Evolutionary conservation across 2,329 filamentous ascomycete genomes (phyloP), one percentile per base, ranked within the genome.

Genomic region (Ceratocystis diversiconidia): DNA sequence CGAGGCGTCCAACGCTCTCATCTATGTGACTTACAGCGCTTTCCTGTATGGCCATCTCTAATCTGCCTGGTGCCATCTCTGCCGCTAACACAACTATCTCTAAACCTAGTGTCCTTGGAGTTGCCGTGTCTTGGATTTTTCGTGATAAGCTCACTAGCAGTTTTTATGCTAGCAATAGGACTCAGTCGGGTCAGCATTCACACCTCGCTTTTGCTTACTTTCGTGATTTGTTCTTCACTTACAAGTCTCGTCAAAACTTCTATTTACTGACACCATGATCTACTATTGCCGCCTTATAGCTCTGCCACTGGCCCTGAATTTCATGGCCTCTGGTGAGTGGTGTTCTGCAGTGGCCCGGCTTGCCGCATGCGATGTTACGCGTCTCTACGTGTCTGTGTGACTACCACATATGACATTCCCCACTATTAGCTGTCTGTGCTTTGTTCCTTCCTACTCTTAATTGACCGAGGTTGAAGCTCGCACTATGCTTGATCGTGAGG

Each of bases 241-340:
- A 19, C 22, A 28, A 43, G 48, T 8, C 60, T 0, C 1, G 0
- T 8, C 25, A 57, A 36, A 60, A n/a, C 25, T 22, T 28, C 22
- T 44, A 59, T n/a, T 32, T 28, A 57, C 59, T 67, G 44, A 62
- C 62, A 46, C 19, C 1, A 22, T 65, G 8, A 22, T n/a, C 43
- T 41, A n/a, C 44, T 2, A 6, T 62, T 62, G 44, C 73, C 68
- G 62, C 10, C 64, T 69, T 70, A 68, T 72, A 94, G 89, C 87
- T 70, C 78, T 90, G 70, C 89, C 89, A 71, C 79, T 94, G 76
- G 88, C 89, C 75, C 80, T 94, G 73, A 94, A 94, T 78, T 94
- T 94, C 79, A 89, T 94, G 78, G 89, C 89, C 75, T 90, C 89
- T 79, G 88, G 89, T 94, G 85, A 92, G 89, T 92, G 76, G 75